phyloP scores from a whole-genome alignment of 176 grass and related monocot species.

The Secale cereale region DNA sequence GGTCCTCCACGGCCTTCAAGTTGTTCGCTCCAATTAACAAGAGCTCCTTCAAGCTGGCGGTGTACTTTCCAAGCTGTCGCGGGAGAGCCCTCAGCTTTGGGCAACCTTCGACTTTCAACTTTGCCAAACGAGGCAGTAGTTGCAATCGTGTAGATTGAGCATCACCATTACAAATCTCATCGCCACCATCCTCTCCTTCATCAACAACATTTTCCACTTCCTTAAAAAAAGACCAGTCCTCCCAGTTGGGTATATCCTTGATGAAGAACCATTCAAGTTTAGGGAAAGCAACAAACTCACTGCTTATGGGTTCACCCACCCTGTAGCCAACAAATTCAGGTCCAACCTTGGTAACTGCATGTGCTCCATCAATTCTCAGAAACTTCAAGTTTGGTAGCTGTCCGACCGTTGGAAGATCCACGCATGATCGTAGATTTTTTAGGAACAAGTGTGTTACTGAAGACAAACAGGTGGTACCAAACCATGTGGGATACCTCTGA shows the following conservation, averaged over 20 bases:
- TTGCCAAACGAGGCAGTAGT: background rate
- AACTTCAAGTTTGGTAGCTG: background rate
- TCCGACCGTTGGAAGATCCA: background rate
- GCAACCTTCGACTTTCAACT: background rate
- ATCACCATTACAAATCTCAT: background rate
- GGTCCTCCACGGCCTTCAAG: slow-evolving; percentile 17
- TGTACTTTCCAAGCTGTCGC: background rate
- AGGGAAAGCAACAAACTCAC: background rate
- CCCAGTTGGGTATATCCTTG: background rate
- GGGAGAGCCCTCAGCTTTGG: slow-evolving; percentile 28
- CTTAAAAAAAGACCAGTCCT: slow-evolving; percentile 29
- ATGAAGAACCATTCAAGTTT: background rate
- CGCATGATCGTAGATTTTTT: background rate
- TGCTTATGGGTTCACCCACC: background rate
- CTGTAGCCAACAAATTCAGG: background rate
- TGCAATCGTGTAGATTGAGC: background rate
- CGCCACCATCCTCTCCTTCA: background rate
- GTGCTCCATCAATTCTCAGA: background rate
- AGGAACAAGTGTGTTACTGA: background rate
- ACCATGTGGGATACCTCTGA: background rate
- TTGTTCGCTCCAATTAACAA: background rate
- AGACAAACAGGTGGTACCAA: background rate
- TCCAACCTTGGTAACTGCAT: background rate
- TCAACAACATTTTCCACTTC: background rate
- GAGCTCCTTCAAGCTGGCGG: background rate